Base-by-base conservation (phyloP, 257 asterid genomes). In the Plectranthus barbatus region DNA sequence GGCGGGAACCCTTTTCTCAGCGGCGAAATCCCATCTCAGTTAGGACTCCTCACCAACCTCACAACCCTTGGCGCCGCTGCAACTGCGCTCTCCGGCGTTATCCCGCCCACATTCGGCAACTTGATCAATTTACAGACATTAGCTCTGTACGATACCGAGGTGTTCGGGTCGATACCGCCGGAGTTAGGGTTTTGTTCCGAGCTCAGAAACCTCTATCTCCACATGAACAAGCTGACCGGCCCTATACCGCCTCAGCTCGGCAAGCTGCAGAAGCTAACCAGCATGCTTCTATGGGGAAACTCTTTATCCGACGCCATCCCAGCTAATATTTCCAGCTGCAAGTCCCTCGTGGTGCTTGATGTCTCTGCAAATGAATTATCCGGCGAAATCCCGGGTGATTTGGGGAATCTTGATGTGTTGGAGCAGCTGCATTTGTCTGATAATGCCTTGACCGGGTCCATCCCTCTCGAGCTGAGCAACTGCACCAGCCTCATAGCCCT, bases 231-330 rank as follows among this genome's bases (percentile, higher is more conserved):
- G 77, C 83, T 92, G 58, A 69, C 84, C 11, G 97, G 95, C 14
- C 15, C 83, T 6, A 83, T 92, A 46, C 98, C 98, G 18, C 53
- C 86, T 26, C 75, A 83, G 47, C 44, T 92, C 2, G 95, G 97
- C 6, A 77, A 74, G 74, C 71, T 88, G 67, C 79, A 86, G 42
- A 88, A 86, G 76, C 85, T 88, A 8, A 86, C 94, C 12, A 86
- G 91, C 80, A 62, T 92, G 78, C 91, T 86, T 57, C 63, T 92
- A 1, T 92, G 98, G 98, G 97, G 97, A 1, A 92, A 92, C 62
- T 70, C 82, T 0, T 72, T 92, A 17, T 75, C 97, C 0, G 95
- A 91, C 15, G 23, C 73, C 3, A 83, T 92, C 49, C 95, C 96
- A 0, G 18, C 80, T 0, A 81, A 81, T 63, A 59, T 92, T 40